These are phyloP conservation scores for Lentinula edodes DNA, from an alignment of 768 basidiomycete genomes.

Conservation along the genomic window DNA sequence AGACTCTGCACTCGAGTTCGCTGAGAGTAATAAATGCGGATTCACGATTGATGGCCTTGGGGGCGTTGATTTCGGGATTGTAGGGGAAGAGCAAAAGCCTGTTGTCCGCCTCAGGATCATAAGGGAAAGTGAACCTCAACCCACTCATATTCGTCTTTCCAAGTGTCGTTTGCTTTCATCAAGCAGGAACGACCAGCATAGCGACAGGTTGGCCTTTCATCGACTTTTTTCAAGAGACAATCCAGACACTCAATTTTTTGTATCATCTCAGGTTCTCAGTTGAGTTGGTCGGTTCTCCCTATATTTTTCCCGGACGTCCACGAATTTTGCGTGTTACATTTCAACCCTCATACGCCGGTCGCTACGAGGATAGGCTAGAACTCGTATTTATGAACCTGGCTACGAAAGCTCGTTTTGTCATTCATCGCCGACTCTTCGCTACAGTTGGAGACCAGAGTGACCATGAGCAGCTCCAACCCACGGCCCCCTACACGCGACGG, in stretches of 20 bases:
- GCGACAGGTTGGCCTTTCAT: background rate
- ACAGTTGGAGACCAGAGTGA: conserved; percentile 46
- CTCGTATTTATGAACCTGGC: conserved; percentile 35
- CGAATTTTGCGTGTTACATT: conserved; percentile 23
- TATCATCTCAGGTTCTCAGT: conserved; percentile 25
- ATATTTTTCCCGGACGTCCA: conserved; percentile 17
- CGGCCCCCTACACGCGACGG: conserved; percentile 34
- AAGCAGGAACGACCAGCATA: background rate
- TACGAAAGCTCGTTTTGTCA: conserved; percentile 34
- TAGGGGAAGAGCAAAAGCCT: conserved; percentile 19
- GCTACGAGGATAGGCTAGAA: conserved; percentile 43
- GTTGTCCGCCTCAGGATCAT: conserved; percentile 10
- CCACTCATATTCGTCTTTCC: background rate
- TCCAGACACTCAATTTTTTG: background rate
- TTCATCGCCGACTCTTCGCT: conserved; percentile 38
- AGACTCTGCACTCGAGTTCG: conserved; percentile 31
- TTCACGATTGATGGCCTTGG: conserved; percentile 41
- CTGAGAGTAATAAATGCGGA: conserved; percentile 43
- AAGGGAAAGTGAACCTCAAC: background rate
- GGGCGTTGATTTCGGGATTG: conserved; percentile 29
- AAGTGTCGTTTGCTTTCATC: background rate
- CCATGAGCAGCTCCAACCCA: conserved; percentile 40
- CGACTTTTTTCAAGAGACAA: background rate
- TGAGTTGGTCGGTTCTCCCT: conserved; percentile 20
- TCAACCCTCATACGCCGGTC: conserved; percentile 33